phyloP scores from a whole-genome alignment of 495 filamentous ascomycete genomes.

The Neurospora intermedia region DNA sequence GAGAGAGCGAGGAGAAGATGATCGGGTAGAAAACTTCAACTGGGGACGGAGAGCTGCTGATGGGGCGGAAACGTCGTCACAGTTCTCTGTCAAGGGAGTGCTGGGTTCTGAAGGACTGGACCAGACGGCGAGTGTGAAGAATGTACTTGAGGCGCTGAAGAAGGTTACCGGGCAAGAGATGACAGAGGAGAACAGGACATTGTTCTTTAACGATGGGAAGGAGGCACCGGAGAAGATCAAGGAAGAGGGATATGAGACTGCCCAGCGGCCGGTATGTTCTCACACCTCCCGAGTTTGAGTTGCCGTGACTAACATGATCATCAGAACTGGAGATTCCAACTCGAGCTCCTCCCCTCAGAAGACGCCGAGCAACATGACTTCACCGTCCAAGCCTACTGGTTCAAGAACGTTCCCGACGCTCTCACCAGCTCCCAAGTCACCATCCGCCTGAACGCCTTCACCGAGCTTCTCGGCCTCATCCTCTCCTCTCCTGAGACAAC shows the following conservation, averaged over 20 bases:
- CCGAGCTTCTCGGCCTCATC: background rate
- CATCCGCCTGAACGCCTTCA: slow-evolving; percentile 5
- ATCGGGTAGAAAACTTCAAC: slow-evolving; percentile 2
- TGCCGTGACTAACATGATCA: background rate
- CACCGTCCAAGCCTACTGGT: slow-evolving; percentile 6
- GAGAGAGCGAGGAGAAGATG: slow-evolving; percentile 5
- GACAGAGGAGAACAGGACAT: background rate
- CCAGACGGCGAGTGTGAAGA: background rate
- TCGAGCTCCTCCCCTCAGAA: slow-evolving; percentile 1
- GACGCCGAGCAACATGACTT: background rate
- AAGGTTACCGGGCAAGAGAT: background rate
- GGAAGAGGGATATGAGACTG: background rate
- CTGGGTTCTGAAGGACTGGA: background rate
- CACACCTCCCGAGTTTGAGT: background rate
- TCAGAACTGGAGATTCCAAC: slow-evolving; percentile 7
- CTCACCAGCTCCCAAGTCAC: background rate
- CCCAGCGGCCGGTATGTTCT: background rate
- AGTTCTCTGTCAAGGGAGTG: slow-evolving; percentile 1
- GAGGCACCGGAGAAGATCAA: background rate
- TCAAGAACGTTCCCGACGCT: background rate
- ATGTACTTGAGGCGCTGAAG: background rate
- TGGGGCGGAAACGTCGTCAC: background rate
- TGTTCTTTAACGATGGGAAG: slow-evolving; percentile 9
- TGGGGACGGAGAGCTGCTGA: slow-evolving; percentile 5
- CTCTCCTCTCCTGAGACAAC: no score